Base-by-base conservation (phyloP, 2,329 filamentous ascomycete genomes). In the Rugonectria rugulosa region DNA sequence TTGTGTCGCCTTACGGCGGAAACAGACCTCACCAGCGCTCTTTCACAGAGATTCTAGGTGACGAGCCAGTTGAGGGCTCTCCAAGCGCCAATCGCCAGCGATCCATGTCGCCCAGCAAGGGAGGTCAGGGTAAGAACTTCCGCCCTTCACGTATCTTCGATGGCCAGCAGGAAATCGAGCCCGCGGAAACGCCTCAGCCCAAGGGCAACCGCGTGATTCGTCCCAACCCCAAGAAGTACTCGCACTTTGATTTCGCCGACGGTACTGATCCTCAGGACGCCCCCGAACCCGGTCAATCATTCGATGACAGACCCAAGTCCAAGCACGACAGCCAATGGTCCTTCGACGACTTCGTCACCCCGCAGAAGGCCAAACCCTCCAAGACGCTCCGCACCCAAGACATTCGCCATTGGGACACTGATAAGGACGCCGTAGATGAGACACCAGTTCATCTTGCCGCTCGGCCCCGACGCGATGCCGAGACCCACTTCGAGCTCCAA, bases 341-440 rank as follows among this genome's bases (percentile, higher is more conserved):
- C 43, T 98, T 98, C 73, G 86, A 91, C 58, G 92, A 97, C 75
- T 96, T 96, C 67, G 78, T 79, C 14, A 97, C 93, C 1, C 94
- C 94, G 0, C 83, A 88, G 62, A 97, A 96, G 80, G 63, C 76
- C 21, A 79, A 85, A 42, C 80, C 83, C 5, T 77, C 81, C 40
- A 90, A 88, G 72, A 72, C 83, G 19, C 70, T 80, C 48, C 83
- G 87, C 56, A 78, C 82, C 32, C 85, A 92, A 68, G 87, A 95
- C 58, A 82, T 88, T 57, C 88, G 90, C 51, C 89, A 95, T 72
- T 96, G 91, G 86, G 89, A 88, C 64, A 87, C 88, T 42, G 88
- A 92, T 57, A 84, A 89, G 62, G 79, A 69, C 40, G 61, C 53
- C 19, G 49, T 84, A 38, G 73, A 74, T 31, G 80, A 84, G 31